phyloP scores from a whole-genome alignment of 441 rosid species.

The Flueggea neowawraea region DNA sequence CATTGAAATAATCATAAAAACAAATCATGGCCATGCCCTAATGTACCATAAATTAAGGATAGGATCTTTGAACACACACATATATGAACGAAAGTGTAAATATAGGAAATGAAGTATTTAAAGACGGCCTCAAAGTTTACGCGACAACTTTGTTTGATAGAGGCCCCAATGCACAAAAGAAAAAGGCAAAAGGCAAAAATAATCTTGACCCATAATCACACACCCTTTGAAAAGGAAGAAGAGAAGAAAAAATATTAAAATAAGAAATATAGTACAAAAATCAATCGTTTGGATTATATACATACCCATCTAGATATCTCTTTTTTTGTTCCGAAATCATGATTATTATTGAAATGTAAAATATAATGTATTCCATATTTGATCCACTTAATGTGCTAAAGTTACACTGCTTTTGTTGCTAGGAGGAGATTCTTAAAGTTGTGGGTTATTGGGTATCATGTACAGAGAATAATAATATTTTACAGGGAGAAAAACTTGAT shows the following conservation, averaged over 20 bases:
- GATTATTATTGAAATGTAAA: slow-evolving; percentile 26
- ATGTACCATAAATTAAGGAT: too few relatives aligned
- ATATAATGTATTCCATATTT: slow-evolving; percentile 25
- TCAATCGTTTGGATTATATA: slow-evolving; percentile 32
- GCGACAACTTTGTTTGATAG: slow-evolving; percentile 61
- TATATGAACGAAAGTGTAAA: slow-evolving; percentile 22
- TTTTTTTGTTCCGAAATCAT: slow-evolving; percentile 19
- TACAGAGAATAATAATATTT: slow-evolving; percentile 25
- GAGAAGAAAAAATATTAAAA: not conserved
- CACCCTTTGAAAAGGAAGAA: slow-evolving; percentile 29
- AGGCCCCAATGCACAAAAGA: slow-evolving; percentile 60
- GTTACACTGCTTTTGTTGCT: slow-evolving; percentile 26
- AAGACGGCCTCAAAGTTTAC: slow-evolving; percentile 30
- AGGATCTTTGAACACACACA: slow-evolving; percentile 2
- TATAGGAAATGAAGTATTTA: slow-evolving; percentile 4
- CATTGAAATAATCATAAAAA: slow-evolving; percentile 12
- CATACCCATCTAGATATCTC: slow-evolving; percentile 13
- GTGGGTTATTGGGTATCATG: slow-evolving; percentile 42
- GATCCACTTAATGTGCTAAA: slow-evolving; percentile 37
- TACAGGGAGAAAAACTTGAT: not conserved
- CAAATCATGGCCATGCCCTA: too few relatives aligned
- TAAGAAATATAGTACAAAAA: slow-evolving; percentile 15
- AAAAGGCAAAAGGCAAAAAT: slow-evolving; percentile 43
- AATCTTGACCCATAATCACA: slow-evolving; percentile 71
- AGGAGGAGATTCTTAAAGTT: slow-evolving; percentile 54